Evolutionary conservation across 2,329 filamentous ascomycete species (phyloP), one percentile per base, ranked within the genome.

Genomic region (Setomelanomma holmii): DNA sequence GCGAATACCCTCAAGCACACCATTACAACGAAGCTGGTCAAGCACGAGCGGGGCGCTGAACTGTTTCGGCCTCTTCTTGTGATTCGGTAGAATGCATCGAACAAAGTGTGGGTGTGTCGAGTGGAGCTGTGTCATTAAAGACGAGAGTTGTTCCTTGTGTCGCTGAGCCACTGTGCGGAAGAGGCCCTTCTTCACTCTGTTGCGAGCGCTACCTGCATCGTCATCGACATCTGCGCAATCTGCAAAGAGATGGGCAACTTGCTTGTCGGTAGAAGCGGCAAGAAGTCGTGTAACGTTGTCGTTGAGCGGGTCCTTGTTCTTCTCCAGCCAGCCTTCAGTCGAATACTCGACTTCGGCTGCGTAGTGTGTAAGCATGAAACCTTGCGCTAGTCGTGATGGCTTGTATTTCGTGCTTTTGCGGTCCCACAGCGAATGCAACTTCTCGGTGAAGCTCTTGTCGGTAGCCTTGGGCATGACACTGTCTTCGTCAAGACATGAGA

Each of bases 391-490:
- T 14, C 95, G 86, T 16, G 93, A 95, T 5, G 91, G 85, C 43
- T 91, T 88, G 75, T 99, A 99, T 74, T 99, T 99, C 40, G 86
- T 84, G 27, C 92, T 95, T 74, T 97, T 98, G 69, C 93, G 91
- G 72, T 98, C 93, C 95, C 96, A 99, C 1, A 99, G 78, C 0
- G 89, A 89, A 76, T 99, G 91, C n/a, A 99, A 82, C 75, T 99
- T 99, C 67, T 99, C 96, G 0, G 93, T 98, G 68, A 99, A 99
- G 6, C 90, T 91, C 75, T 90, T 93, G 75, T 99, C 96, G 1
- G 93, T 97, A 3, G 95, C 95, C 76, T 98, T 99, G 24, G 95
- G 95, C 95, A 99, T 99, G 24, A 99, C 96, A 41, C 89, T 95
- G 76, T 99, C 95, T 76, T 99, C 95, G 63, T 99, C 95, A 14